These are phyloP conservation scores for Acer yangbiense DNA, from an alignment of 345 rosid species.

Conservation along the genomic window DNA sequence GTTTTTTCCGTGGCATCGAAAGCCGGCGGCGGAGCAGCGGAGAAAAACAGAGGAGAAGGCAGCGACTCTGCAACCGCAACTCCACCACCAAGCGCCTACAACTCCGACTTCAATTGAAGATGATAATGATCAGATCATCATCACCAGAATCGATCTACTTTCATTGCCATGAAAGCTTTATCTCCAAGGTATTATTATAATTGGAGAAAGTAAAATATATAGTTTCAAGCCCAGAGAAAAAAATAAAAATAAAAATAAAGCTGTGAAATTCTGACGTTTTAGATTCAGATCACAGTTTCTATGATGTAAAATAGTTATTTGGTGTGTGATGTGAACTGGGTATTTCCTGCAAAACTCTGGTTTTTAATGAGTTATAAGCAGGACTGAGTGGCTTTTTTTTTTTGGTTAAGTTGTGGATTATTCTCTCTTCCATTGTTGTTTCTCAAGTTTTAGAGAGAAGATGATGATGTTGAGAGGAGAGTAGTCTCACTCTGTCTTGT, in stretches of 20 bases:
- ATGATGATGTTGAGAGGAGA: background rate
- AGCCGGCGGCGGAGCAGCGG: conserved; percentile 7
- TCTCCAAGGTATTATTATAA: background rate
- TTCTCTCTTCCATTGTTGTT: conserved; percentile 13
- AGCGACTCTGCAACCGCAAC: background rate
- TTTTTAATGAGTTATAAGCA: conserved; percentile 10
- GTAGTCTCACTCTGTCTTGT: background rate
- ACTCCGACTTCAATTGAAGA: background rate
- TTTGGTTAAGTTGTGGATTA: background rate
- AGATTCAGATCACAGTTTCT: conserved; percentile 16
- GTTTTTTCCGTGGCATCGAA: conserved; percentile 7
- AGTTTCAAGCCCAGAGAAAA: too few species aligned
- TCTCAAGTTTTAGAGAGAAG: conserved; percentile 12
- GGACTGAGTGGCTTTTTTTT: background rate
- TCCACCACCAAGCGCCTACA: conserved; percentile 7
- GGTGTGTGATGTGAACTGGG: background rate
- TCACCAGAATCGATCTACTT: conserved; percentile 5
- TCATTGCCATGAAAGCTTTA: conserved; percentile 1
- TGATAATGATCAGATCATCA: background rate
- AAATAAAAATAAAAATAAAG: too few species aligned
- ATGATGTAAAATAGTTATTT: background rate
- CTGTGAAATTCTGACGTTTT: conserved; percentile 7
- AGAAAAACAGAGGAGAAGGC: background rate
- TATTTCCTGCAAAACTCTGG: background rate
- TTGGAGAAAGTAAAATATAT: background rate